Evolutionary conservation across 768 basidiomycete genomes (phyloP).

Genomic region (Agrocybe chaxingu): DNA sequence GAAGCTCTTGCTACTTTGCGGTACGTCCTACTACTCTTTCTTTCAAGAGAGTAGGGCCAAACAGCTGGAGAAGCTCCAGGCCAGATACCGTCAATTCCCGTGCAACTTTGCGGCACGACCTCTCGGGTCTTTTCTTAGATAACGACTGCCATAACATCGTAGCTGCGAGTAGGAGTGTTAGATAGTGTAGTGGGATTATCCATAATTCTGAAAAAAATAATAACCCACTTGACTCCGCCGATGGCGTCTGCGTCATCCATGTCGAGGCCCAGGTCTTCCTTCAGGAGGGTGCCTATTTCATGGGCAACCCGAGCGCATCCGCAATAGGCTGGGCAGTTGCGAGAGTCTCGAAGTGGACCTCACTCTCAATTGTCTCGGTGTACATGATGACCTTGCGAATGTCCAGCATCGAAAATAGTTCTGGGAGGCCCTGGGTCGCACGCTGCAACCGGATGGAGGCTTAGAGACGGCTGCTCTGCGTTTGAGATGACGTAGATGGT

Average conservation of each 20-base stretch:
- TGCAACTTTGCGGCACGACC: slow-evolving; percentile 14
- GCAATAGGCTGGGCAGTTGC: slow-evolving; percentile 21
- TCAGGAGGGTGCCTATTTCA: slow-evolving; percentile 16
- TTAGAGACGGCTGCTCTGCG: slow-evolving; percentile 22
- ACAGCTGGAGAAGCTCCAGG: slow-evolving; percentile 5
- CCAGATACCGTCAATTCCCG: slow-evolving; percentile 15
- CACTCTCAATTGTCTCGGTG: slow-evolving; percentile 18
- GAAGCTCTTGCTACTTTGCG: too few species aligned
- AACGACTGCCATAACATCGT: slow-evolving; percentile 14
- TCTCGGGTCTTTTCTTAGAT: slow-evolving; percentile 12
- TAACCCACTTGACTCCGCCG: slow-evolving; percentile 12
- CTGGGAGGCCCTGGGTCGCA: slow-evolving; percentile 18
- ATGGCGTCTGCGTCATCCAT: slow-evolving; percentile 15
- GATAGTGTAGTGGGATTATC: not conserved
- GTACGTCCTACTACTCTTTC: too few species aligned
- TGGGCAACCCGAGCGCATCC: slow-evolving; percentile 17
- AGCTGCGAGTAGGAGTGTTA: slow-evolving; percentile 4
- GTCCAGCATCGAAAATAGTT: slow-evolving; percentile 18
- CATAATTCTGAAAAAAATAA: not conserved
- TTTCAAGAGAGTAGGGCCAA: too few species aligned
- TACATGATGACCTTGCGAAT: slow-evolving; percentile 25
- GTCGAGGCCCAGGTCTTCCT: slow-evolving; percentile 15
- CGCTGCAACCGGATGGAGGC: slow-evolving; percentile 21
- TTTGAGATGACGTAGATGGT: slow-evolving; percentile 21
- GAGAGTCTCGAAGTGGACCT: slow-evolving; percentile 19